A percentile compares a stretch with the other conserved stretches of the same genome.
Conservation (phyloP, 1,139 yeast genomes). For the Yamadazyma trypodendri region DNA sequence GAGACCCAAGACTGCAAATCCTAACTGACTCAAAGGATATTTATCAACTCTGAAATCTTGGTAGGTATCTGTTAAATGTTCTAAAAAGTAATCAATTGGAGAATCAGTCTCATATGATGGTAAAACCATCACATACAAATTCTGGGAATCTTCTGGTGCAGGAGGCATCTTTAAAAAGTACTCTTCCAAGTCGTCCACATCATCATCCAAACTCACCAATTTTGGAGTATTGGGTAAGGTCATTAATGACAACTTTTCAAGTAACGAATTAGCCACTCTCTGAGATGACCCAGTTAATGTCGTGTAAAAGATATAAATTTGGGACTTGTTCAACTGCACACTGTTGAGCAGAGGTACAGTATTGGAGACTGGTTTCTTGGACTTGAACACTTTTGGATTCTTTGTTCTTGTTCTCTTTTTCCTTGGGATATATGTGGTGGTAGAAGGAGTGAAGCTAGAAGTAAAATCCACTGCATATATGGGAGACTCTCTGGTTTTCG, state of each 20-base stretch:
- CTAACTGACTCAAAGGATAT: slow-evolving; percentile 69
- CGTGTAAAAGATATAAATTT: slow-evolving; percentile 70
- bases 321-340: slow-evolving; percentile 39
- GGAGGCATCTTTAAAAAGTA: slow-evolving; percentile 68
- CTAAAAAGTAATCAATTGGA: slow-evolving; percentile 85
- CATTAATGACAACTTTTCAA: slow-evolving; percentile 31
- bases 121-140: slow-evolving; percentile 70
- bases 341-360: slow-evolving; percentile 31
- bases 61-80: slow-evolving; percentile 74
- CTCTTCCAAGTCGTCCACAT: slow-evolving; percentile 80
- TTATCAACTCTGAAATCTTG: slow-evolving; percentile 86
- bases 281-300: slow-evolving; percentile 83
- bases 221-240: slow-evolving; percentile 45
- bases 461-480: slow-evolving; percentile 48
- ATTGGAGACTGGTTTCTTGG: slow-evolving; percentile 22
- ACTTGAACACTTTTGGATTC: slow-evolving; percentile 38
- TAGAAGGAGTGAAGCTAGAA: slow-evolving; percentile 28
- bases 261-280: slow-evolving; percentile 57
- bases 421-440: slow-evolving; percentile 19
- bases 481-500: slow-evolving; percentile 22
- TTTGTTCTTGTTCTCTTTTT: slow-evolving; percentile 23
- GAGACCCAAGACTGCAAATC: slow-evolving; percentile 81
- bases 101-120: slow-evolving; percentile 95
- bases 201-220: slow-evolving; percentile 70
- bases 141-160: slow-evolving; percentile 39